phyloP scores from a whole-genome alignment of 208 protist genomes.

The Acanthamoeba polyphaga region DNA sequence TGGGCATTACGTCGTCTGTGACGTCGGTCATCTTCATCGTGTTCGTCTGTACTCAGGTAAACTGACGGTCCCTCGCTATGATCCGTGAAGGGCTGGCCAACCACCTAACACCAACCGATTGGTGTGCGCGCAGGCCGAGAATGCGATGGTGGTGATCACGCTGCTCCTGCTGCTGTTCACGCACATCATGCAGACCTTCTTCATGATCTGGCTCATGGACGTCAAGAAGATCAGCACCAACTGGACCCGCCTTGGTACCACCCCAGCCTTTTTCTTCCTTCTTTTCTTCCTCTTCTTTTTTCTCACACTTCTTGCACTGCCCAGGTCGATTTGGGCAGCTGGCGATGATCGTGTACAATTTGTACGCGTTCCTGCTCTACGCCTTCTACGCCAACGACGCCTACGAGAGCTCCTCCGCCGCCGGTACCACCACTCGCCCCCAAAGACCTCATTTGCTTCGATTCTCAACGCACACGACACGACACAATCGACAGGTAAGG shows the following conservation, averaged over 20 bases:
- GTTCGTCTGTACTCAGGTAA: slow-evolving; percentile 21
- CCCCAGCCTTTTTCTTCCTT: neutral
- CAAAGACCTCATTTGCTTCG: neutral
- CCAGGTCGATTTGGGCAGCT: slow-evolving; percentile 32
- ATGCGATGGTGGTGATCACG: slow-evolving; percentile 31
- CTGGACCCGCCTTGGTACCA: slow-evolving; percentile 9
- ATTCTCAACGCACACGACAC: neutral
- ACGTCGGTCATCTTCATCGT: slow-evolving; percentile 70
- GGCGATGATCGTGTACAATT: slow-evolving; percentile 61
- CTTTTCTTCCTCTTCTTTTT: neutral
- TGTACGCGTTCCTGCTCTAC: slow-evolving; percentile 56
- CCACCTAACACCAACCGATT: too few species aligned
- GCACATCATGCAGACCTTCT: slow-evolving; percentile 61
- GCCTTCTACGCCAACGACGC: slow-evolving; percentile 63
- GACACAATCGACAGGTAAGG: neutral
- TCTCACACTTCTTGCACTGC: neutral
- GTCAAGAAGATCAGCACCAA: slow-evolving; percentile 20
- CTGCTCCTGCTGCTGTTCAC: slow-evolving; percentile 42
- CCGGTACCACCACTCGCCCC: neutral
- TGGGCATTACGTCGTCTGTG: slow-evolving; percentile 29
- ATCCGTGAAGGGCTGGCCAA: too few species aligned
- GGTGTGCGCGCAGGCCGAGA: neutral
- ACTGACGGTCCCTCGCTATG: too few species aligned
- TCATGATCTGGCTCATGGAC: slow-evolving; percentile 66
- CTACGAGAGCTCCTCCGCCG: slow-evolving; percentile 44